A percentile compares a stretch with the other conserved stretches of the same genome.
Evolutionary conservation across 1,284 basidiomycete genomes (phyloP).

Genomic region (Serendipita sp.): DNA sequence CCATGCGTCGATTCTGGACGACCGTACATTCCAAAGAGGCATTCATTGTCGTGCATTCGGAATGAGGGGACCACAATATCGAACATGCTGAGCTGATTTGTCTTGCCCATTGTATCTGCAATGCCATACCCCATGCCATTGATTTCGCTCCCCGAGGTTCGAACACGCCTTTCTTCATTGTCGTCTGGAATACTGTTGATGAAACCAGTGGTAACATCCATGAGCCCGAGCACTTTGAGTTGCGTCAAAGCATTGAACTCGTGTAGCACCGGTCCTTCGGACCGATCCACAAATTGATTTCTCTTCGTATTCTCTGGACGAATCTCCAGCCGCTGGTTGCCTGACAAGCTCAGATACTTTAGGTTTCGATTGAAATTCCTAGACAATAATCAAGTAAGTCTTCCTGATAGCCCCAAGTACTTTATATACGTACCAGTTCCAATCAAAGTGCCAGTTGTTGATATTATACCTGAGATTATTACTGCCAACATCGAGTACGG

Average conservation of each 20-base stretch:
- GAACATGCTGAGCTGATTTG: slow-evolving; percentile 74
- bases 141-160: slow-evolving; percentile 83
- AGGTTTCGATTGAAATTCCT: slow-evolving; percentile 96
- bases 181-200: slow-evolving; percentile 76
- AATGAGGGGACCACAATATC: slow-evolving; percentile 89
- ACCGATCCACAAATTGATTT: slow-evolving; percentile 24
- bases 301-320: slow-evolving; percentile 41
- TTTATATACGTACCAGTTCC: slow-evolving; percentile 74
- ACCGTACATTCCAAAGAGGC: slow-evolving; percentile 95
- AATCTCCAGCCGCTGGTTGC: slow-evolving; percentile 81
- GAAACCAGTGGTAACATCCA: slow-evolving; percentile 91
- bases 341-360: slow-evolving; percentile 79
- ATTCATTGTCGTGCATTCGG: slow-evolving; percentile 62
- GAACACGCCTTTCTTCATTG: slow-evolving; percentile 78
- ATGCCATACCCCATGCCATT: slow-evolving; percentile 95
- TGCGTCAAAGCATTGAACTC: slow-evolving; percentile 78
- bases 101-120: slow-evolving; percentile 79
- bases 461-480: slow-evolving; percentile 97
- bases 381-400: slow-evolving; percentile 10
- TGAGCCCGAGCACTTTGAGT: slow-evolving; percentile 82
- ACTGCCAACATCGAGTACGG: slow-evolving; percentile 84
- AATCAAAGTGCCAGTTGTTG: slow-evolving; percentile 97
- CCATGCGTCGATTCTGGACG: slow-evolving; percentile 44
- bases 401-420: not conserved
- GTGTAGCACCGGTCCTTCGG: slow-evolving; percentile 39